phyloP scores from a whole-genome alignment of 2,329 filamentous ascomycete species.

The Verticillium dahliae region DNA sequence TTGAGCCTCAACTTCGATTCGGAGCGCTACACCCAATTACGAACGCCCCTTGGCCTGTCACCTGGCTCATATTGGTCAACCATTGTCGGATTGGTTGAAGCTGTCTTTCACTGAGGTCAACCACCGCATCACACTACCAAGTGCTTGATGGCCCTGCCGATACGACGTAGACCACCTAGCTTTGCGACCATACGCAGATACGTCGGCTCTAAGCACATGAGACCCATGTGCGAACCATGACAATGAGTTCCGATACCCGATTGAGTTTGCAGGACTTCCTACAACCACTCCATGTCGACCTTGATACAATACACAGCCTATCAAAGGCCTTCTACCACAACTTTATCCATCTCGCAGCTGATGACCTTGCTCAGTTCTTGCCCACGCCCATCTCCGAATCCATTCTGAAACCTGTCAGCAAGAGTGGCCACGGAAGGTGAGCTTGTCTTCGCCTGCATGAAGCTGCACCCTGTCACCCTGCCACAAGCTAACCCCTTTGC shows the following conservation, averaged over 20 bases:
- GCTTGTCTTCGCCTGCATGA: constrained; percentile 15
- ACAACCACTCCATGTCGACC: constrained; percentile 41
- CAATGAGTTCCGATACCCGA: constrained; percentile 15
- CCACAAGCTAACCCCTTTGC: background rate
- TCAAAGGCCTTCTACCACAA: constrained; percentile 38
- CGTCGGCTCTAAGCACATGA: background rate
- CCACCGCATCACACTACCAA: background rate
- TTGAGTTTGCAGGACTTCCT: constrained; percentile 36
- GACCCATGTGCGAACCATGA: background rate
- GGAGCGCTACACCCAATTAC: no score
- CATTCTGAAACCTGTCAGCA: constrained; percentile 41
- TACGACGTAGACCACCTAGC: background rate
- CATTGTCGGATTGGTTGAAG: no score
- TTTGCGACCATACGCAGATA: background rate
- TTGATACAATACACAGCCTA: constrained; percentile 36
- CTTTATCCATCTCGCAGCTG: constrained; percentile 43
- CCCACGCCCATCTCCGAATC: constrained; percentile 56
- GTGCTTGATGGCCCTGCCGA: background rate
- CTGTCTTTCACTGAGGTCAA: background rate
- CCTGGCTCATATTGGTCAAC: no score
- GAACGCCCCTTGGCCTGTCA: no score
- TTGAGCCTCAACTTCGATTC: no score
- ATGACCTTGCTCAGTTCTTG: constrained; percentile 50
- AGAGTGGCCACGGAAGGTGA: constrained; percentile 40
- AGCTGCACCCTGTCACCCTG: no score